Evolutionary conservation across 805 yeast species (phyloP), one percentile per base, ranked within the genome.

Genomic region (Naumovozyma castellii): DNA sequence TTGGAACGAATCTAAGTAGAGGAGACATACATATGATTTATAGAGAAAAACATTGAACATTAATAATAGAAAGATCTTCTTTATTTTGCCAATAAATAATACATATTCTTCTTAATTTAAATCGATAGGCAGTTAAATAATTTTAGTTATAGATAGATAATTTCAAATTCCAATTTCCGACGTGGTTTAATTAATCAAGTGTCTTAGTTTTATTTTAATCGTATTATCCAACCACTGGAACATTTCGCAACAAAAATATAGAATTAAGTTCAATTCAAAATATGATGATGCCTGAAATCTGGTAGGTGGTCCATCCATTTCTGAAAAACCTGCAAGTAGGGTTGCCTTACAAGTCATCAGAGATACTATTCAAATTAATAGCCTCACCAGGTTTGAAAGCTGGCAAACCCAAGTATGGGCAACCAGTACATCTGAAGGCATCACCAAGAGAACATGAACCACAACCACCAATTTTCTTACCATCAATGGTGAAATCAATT

Each of bases 371-470:
- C 46, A 90, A 65, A 25, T 81, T 78, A 40, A 92, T 78, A 9
- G 79, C 79, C 65, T 92, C 94, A 38, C 99, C 99, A 1, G 97
- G 98, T 64, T 87, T 87, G 73, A 92, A 92, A 3, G 99, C 97
- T 13, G 99, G 99, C 35, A 92, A 69, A 0, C 99, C 99, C 49
- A 92, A 67, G 64, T 80, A 92, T 31, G 99, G 99, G 65, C 99
- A 92, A 2, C 97, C 97, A 50, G 88, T 95, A 62, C 99, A 92
- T 56, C 99, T 72, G 67, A 92, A 92, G 0, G 98, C 98, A 62
- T 92, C 99, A 34, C 99, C 99, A 37, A 92, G 71, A 0, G 97
- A 80, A 66, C 99, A 92, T 9, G 95, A 84, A 18, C 95, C 95
- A 67, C 99, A 92, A 3, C 97, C 96, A 27, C 97, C 97, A 10